phyloP scores from a whole-genome alignment of 805 yeast species.

The Isabelozyma heimii region DNA sequence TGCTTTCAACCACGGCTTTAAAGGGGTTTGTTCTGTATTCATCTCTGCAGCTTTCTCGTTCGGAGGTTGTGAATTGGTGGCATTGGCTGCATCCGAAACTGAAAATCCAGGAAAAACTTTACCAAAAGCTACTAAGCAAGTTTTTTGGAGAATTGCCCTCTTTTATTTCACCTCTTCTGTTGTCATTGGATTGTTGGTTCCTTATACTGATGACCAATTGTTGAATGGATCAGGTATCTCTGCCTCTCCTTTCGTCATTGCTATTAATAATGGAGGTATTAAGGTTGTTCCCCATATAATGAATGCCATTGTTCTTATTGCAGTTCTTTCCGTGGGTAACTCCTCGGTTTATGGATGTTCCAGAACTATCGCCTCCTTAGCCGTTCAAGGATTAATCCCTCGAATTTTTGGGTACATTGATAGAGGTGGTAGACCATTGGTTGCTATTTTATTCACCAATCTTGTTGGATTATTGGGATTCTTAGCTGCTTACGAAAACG shows the following conservation, averaged over 20 bases:
- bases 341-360: slow-evolving; percentile 73
- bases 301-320: slow-evolving; percentile 69
- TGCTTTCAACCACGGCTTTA: slow-evolving; percentile 36
- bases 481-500: slow-evolving; percentile 28
- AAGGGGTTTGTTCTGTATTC: slow-evolving; percentile 37
- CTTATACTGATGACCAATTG: slow-evolving; percentile 48
- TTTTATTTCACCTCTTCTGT: slow-evolving; percentile 35
- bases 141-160: slow-evolving; percentile 42
- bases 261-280: slow-evolving; percentile 61
- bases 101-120: slow-evolving; percentile 36
- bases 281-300: slow-evolving; percentile 67
- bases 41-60: slow-evolving; percentile 37
- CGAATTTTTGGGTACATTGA: slow-evolving; percentile 36
- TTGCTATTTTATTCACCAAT: slow-evolving; percentile 30
- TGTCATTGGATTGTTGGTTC: slow-evolving; percentile 42
- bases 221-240: slow-evolving; percentile 54
- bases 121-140: slow-evolving; percentile 43
- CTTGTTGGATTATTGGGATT: slow-evolving; percentile 40
- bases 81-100: slow-evolving; percentile 38
- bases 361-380: slow-evolving; percentile 64
- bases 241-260: slow-evolving; percentile 77
- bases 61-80: slow-evolving; percentile 38
- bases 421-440: slow-evolving; percentile 40
- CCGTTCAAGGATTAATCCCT: slow-evolving; percentile 74
- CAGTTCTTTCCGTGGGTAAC: slow-evolving; percentile 76